Conservation (phyloP, 1,139 yeast genomes). For the Yamadazyma blattariae region DNA sequence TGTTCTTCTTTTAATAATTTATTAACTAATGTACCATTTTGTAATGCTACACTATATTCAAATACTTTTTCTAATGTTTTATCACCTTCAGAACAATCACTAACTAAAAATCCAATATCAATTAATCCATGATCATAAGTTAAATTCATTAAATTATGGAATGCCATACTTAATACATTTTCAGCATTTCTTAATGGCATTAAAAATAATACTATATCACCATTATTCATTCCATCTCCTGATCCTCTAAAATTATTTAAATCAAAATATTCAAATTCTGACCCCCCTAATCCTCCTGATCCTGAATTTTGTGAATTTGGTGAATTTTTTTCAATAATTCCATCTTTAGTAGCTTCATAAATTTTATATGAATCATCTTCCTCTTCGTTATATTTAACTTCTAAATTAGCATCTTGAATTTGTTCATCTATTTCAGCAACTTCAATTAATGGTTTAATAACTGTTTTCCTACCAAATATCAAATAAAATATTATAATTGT, state of each 20-base stretch:
- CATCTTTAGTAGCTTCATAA: conserved; percentile 39
- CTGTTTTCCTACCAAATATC: conserved; percentile 6
- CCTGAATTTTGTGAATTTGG: too few species aligned
- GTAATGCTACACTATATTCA: conserved; percentile 64
- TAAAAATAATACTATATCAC: conserved; percentile 66
- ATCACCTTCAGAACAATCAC: conserved; percentile 80
- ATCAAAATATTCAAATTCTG: conserved; percentile 54
- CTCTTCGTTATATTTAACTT: conserved; percentile 11
- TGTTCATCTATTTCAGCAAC: conserved; percentile 14
- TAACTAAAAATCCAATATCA: conserved; percentile 81
- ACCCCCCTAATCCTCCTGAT: too few species aligned
- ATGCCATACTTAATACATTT: conserved; percentile 75
- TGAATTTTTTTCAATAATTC: conserved; percentile 20
- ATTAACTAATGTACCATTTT: conserved; percentile 63
- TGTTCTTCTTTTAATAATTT: conserved; percentile 43
- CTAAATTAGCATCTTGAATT: conserved; percentile 12
- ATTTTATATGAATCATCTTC: conserved; percentile 19
- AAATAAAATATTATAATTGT: conserved; percentile 14
- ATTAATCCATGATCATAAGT: conserved; percentile 80
- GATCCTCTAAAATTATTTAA: conserved; percentile 56
- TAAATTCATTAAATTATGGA: conserved; percentile 79
- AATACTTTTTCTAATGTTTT: conserved; percentile 66
- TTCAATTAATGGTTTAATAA: neutral
- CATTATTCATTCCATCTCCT: conserved; percentile 49
- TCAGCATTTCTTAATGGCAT: conserved; percentile 86